Conservation (phyloP, 148 eudicot species). For the Dysphania ambrosioides region DNA sequence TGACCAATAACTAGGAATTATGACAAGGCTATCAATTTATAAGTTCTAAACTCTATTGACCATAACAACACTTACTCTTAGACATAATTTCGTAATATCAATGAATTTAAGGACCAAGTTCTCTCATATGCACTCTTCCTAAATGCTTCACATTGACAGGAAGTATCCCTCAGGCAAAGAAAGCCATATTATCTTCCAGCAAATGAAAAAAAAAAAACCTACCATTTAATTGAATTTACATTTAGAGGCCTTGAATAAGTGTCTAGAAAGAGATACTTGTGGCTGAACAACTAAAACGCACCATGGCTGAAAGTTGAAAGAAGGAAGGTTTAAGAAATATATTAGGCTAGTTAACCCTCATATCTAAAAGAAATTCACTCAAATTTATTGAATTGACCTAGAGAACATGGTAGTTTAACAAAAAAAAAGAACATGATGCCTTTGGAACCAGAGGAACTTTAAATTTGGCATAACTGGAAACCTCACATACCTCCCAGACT, state of each 20-base stretch:
- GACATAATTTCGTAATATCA: background rate
- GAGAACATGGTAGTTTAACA: conserved; percentile 6
- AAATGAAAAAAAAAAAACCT: background rate
- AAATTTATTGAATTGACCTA: background rate
- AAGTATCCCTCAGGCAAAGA: background rate
- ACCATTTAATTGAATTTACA: background rate
- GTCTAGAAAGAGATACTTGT: background rate
- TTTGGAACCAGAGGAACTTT: background rate
- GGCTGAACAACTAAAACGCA: background rate
- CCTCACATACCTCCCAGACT: conserved; percentile 67
- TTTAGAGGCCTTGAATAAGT: background rate
- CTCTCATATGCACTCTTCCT: background rate
- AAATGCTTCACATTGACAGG: background rate
- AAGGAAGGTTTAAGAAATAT: background rate
- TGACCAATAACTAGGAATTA: conserved; percentile 1
- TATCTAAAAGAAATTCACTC: background rate
- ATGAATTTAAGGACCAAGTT: background rate
- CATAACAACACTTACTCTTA: background rate
- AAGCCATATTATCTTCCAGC: background rate
- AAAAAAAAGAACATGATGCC: background rate
- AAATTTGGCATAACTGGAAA: background rate
- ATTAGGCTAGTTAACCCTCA: background rate
- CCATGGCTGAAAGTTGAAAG: background rate
- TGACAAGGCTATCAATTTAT: background rate
- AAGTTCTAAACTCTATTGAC: background rate